Evolutionary conservation across 1,284 basidiomycete species (phyloP).

Genomic region (Mycena sp.): DNA sequence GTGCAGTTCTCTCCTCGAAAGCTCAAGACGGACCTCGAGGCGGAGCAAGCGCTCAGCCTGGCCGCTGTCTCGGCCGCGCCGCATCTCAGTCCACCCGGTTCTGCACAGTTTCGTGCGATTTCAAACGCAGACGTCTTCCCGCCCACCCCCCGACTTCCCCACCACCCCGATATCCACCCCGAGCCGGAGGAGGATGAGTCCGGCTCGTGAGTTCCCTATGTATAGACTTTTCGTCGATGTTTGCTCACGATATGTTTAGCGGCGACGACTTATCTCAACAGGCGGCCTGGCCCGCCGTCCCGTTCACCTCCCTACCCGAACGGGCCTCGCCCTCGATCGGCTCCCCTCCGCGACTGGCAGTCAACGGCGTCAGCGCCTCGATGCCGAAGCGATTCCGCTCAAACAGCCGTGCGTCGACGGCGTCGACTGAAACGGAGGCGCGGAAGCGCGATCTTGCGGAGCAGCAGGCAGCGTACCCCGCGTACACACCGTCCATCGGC

Average conservation of each 20-base stretch:
- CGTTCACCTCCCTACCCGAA: constrained; percentile 51
- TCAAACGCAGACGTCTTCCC: constrained; percentile 47
- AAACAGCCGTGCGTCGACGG: constrained; percentile 15
- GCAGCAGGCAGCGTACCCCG: constrained; percentile 56
- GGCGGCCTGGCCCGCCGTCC: constrained; percentile 59
- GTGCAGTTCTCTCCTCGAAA: constrained; percentile 74
- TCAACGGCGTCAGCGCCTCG: constrained; percentile 74
- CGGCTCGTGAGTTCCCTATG: constrained; percentile 33
- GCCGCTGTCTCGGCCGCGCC: constrained; percentile 30
- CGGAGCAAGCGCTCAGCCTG: constrained; percentile 46
- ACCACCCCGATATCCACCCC: constrained; percentile 35
- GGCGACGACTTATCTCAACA: constrained; percentile 28
- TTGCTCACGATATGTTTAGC: neutral
- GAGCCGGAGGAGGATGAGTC: constrained; percentile 2
- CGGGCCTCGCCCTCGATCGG: constrained; percentile 33
- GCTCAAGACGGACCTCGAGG: constrained; percentile 57
- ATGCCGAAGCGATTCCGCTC: constrained; percentile 26
- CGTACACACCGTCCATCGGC: constrained; percentile 42
- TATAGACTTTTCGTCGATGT: neutral
- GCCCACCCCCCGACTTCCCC: constrained; percentile 46
- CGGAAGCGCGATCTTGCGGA: constrained; percentile 63
- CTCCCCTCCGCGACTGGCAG: constrained; percentile 67
- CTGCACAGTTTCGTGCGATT: constrained; percentile 31
- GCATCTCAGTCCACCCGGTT: constrained; percentile 37
- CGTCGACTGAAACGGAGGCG: constrained; percentile 58